Evolutionary conservation across 164 flowering plant genomes (phyloP).

Genomic region (Nelumbo lutea): DNA sequence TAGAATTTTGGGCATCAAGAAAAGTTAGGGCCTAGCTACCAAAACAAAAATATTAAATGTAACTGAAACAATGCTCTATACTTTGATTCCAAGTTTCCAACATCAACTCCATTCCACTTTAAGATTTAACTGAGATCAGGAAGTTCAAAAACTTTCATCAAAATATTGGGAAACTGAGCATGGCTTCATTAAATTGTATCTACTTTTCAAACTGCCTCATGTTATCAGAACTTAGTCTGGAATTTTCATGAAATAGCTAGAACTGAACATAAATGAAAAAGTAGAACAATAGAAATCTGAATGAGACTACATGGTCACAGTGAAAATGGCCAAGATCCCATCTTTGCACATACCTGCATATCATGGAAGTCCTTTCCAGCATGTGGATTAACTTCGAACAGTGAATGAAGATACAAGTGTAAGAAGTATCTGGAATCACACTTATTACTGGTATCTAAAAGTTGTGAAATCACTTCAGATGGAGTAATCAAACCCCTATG

Average conservation of each 20-base stretch:
- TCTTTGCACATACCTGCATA: slow-evolving; percentile 65
- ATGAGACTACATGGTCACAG: not conserved
- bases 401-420: slow-evolving; percentile 80
- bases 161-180: too few relatives aligned
- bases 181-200: too few relatives aligned
- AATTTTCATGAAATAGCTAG: too few relatives aligned
- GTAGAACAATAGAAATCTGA: not conserved
- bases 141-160: too few relatives aligned
- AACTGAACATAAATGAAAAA: too few relatives aligned
- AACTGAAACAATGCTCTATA: not conserved
- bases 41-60: not conserved
- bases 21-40: not conserved
- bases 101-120: too few relatives aligned
- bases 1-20: not conserved
- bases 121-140: too few relatives aligned
- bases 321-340: not conserved
- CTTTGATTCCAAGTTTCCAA: too few relatives aligned
- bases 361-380: slow-evolving; percentile 94
- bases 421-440: slow-evolving; percentile 73
- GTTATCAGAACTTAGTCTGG: too few relatives aligned
- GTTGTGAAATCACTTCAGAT: slow-evolving; percentile 72
- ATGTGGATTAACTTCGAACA: slow-evolving; percentile 73
- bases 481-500: slow-evolving; percentile 66
- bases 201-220: too few relatives aligned
- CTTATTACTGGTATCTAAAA: slow-evolving; percentile 49